Evolutionary conservation across 495 filamentous ascomycete species (phyloP).

Genomic region (Cladorrhinum samala): DNA sequence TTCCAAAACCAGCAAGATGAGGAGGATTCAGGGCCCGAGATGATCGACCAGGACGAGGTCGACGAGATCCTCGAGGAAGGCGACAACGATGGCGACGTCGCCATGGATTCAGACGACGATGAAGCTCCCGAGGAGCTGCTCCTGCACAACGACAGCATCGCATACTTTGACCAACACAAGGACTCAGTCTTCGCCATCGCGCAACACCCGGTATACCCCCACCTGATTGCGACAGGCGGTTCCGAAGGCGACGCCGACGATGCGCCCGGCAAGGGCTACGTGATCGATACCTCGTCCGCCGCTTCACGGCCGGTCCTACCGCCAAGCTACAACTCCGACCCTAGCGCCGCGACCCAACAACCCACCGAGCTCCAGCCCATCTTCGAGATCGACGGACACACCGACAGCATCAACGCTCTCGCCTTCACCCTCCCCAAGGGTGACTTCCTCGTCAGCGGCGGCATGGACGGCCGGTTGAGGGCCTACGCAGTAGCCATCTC

Average conservation of each 20-base stretch:
- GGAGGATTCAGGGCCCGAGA: slow-evolving; percentile 45
- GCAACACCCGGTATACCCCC: slow-evolving; percentile 74
- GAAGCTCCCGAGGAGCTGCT: slow-evolving; percentile 61
- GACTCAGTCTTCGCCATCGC: slow-evolving; percentile 91
- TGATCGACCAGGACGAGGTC: slow-evolving; percentile 60
- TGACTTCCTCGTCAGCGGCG: slow-evolving; percentile 77
- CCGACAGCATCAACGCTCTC: slow-evolving; percentile 81
- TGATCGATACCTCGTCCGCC: slow-evolving; percentile 65
- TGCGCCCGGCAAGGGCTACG: slow-evolving; percentile 58
- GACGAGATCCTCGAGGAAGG: slow-evolving; percentile 56
- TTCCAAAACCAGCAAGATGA: slow-evolving; percentile 30
- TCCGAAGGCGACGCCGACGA: slow-evolving; percentile 70
- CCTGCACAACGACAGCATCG: slow-evolving; percentile 82
- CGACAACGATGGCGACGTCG: slow-evolving; percentile 61
- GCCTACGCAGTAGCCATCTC: slow-evolving; percentile 61
- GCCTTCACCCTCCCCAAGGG: slow-evolving; percentile 77
- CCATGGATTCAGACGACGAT: slow-evolving; percentile 62
- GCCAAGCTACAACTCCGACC: slow-evolving; percentile 63
- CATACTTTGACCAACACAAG: slow-evolving; percentile 82
- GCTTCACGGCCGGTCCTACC: slow-evolving; percentile 60
- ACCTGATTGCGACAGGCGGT: slow-evolving; percentile 81
- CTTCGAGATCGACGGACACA: slow-evolving; percentile 74
- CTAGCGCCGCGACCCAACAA: slow-evolving; percentile 39
- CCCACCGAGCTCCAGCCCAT: slow-evolving; percentile 53
- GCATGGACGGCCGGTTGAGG: slow-evolving; percentile 72